Evolutionary conservation across 495 filamentous ascomycete species (phyloP).

Genomic region (Bathelium albidoporum): DNA sequence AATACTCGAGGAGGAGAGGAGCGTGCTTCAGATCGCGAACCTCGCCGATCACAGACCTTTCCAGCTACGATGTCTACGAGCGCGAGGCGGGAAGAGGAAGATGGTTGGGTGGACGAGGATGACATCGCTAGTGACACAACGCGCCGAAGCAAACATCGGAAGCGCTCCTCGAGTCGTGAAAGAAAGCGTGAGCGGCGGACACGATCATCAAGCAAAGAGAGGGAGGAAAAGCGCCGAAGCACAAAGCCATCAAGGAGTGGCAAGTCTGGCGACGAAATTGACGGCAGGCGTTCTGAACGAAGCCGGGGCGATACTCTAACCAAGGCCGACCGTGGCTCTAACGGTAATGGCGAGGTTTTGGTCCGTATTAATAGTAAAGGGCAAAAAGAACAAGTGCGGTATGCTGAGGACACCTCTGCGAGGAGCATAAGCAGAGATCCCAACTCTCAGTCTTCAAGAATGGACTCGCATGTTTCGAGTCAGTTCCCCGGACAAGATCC

Average conservation of each 20-base stretch:
- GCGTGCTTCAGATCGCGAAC: background rate
- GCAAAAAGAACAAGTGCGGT: constrained; percentile 7
- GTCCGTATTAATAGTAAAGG: constrained; percentile 8
- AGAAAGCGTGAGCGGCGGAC: constrained; percentile 12
- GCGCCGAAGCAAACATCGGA: constrained; percentile 8
- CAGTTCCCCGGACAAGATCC: constrained; percentile 54
- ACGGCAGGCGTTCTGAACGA: background rate
- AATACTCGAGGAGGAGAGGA: background rate
- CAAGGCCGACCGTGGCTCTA: background rate
- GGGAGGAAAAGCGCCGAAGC: constrained; percentile 15
- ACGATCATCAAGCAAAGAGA: constrained; percentile 19
- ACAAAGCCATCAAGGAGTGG: background rate
- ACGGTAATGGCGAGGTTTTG: constrained; percentile 10
- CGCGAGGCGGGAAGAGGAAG: background rate
- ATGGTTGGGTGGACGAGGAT: constrained; percentile 7
- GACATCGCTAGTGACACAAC: background rate
- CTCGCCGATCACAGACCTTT: background rate
- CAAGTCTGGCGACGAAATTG: background rate
- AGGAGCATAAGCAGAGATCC: constrained; percentile 9
- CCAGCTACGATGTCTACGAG: background rate
- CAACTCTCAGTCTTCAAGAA: constrained; percentile 21
- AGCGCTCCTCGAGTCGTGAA: constrained; percentile 15
- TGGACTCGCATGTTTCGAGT: constrained; percentile 44
- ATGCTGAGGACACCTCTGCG: constrained; percentile 5
- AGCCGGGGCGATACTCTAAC: background rate